Evolutionary conservation across 495 filamentous ascomycete genomes (phyloP), one percentile per base, ranked within the genome.

Genomic region (Aspergillus egyptiacus): DNA sequence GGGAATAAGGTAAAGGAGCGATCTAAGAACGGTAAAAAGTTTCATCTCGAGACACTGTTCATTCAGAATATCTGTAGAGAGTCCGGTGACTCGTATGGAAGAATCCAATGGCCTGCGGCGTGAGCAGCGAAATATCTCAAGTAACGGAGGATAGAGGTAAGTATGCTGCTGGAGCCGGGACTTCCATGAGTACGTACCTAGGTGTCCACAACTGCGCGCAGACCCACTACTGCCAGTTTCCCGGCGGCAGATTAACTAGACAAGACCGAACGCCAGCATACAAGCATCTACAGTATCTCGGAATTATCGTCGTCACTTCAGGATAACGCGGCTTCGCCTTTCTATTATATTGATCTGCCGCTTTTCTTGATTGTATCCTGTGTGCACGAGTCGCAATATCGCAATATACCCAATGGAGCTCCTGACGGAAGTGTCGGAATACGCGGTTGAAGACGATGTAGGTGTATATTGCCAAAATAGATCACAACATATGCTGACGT

Each of bases 21-120:
- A 85, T 67, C 58, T 80, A 32, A 54, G 72, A 53, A 51, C 75
- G 23, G 67, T 69, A 50, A 86, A 71, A 49, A 81, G 60, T 60
- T 78, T 75, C 66, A 85, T 77, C 30, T 60, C 72, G 53, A 45
- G 60, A 63, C 57, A 49, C 43, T 43, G 23, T 35, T 25, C 11
- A 20, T 43, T 45, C 31, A 38, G 23, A 22, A 46, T 20, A 14
- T 3, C 23, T 22, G 10, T 44, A 32, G 15, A 8, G 10, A 23
- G 28, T 5, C 18, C 14, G 17, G 7, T 18, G 34, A 18, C 18
- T 9, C 10, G 20, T 45, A 25, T 23, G 34, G 30, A 45, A n/a
- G 10, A 47, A 46, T 31, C 43, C 41, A 43, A 56, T 46, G 37
- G 40, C n/a, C n/a, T n/a, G n/a, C n/a, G n/a, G n/a, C n/a, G n/a